Conservation (phyloP, 129 eudicot genomes). For the Flaveria ramosissima region DNA sequence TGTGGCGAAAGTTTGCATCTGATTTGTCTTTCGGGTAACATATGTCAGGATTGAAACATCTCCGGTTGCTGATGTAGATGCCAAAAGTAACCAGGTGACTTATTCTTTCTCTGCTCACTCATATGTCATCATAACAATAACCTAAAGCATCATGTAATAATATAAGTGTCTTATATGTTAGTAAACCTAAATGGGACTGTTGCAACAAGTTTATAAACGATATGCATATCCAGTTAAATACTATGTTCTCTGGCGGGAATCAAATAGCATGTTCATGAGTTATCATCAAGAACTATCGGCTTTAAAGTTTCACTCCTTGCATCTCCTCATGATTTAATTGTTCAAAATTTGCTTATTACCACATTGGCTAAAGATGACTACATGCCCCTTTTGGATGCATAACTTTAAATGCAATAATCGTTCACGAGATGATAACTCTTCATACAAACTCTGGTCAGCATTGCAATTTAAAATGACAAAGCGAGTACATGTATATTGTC, state of each 20-base stretch:
- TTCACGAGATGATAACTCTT: slow-evolving; percentile 4
- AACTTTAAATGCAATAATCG: not conserved
- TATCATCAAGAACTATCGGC: too few relatives aligned
- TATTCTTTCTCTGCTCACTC: not conserved
- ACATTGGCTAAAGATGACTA: slow-evolving; percentile 9
- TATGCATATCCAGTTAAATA: not conserved
- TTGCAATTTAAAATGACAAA: not conserved
- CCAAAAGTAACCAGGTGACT: slow-evolving; percentile 68
- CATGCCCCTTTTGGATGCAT: not conserved
- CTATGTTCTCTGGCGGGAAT: not conserved
- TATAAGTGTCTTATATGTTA: not conserved
- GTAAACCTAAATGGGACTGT: not conserved
- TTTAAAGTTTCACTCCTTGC: too few relatives aligned
- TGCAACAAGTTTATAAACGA: not conserved
- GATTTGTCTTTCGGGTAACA: slow-evolving; percentile 24
- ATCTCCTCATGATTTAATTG: too few relatives aligned
- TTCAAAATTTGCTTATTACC: not conserved
- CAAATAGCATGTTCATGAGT: not conserved
- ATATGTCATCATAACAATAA: slow-evolving; percentile 8
- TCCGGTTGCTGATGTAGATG: slow-evolving; percentile 53
- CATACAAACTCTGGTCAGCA: not conserved
- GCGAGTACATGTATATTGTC: not conserved
- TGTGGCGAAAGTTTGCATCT: not conserved
- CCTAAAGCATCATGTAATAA: not conserved
- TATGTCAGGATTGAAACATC: slow-evolving; percentile 54